Evolutionary conservation across 345 rosid genomes (phyloP).

Genomic region (Melastoma malabathricum): DNA sequence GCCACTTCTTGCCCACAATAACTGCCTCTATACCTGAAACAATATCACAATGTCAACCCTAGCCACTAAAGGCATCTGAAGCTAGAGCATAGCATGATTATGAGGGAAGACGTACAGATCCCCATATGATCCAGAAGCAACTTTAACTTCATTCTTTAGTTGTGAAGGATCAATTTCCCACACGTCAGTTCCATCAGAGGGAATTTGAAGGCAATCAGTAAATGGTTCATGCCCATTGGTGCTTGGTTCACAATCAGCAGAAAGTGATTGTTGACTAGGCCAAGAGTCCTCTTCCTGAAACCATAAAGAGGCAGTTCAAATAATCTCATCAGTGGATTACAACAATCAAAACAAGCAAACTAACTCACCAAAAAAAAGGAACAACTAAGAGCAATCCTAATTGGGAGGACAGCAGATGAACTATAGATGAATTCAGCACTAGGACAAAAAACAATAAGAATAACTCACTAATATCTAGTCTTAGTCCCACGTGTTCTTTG

Average conservation of each 20-base stretch:
- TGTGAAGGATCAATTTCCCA: conserved; percentile 87
- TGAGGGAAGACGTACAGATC: conserved; percentile 52
- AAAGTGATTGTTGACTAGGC: conserved; percentile 28
- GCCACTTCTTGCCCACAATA: conserved; percentile 97
- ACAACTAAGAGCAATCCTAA: too few species aligned
- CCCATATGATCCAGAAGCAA: conserved; percentile 80
- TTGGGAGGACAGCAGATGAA: too few species aligned
- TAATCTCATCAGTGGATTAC: too few species aligned
- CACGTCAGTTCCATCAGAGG: conserved; percentile 86
- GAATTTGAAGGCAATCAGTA: conserved; percentile 64
- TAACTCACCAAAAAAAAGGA: too few species aligned
- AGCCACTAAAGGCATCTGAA: conserved; percentile 2
- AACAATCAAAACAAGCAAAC: background rate
- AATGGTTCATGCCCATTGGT: conserved; percentile 25
- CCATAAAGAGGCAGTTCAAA: background rate
- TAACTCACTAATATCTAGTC: too few species aligned
- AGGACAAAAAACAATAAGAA: too few species aligned
- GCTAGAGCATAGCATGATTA: background rate
- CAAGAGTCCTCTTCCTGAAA: conserved; percentile 45
- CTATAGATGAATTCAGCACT: too few species aligned
- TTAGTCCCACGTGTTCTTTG: too few species aligned
- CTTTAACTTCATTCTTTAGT: conserved; percentile 56
- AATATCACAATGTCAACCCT: conserved; percentile 1
- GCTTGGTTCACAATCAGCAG: conserved; percentile 25
- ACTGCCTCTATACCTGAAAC: conserved; percentile 63